These are phyloP conservation scores for Calonectria henricotiae DNA, from an alignment of 2,329 filamentous ascomycete genomes.

Conservation along the genomic window DNA sequence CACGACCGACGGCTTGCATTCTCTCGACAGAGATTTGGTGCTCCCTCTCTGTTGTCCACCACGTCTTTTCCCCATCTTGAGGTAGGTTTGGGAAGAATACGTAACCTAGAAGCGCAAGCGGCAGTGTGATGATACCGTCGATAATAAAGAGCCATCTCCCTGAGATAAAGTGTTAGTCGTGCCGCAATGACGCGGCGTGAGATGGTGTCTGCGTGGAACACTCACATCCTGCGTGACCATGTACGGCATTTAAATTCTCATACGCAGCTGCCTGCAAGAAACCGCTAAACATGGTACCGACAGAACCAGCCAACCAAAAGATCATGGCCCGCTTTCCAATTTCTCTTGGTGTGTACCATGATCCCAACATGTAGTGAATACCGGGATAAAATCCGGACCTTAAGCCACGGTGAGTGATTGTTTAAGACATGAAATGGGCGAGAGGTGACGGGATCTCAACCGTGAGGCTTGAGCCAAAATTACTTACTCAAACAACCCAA, in stretches of 20 bases:
- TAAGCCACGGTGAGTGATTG: neutral
- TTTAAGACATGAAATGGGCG: neutral
- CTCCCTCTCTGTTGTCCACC: slow-evolving; percentile 43
- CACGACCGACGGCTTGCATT: slow-evolving; percentile 41
- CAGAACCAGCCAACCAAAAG: slow-evolving; percentile 44
- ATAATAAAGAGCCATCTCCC: slow-evolving; percentile 46
- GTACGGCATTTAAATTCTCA: slow-evolving; percentile 39
- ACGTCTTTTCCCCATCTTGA: slow-evolving; percentile 42
- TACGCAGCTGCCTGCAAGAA: slow-evolving; percentile 44
- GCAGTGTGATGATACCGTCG: slow-evolving; percentile 44
- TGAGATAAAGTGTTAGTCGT: slow-evolving; percentile 16
- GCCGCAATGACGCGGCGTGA: neutral
- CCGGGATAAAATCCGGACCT: slow-evolving; percentile 43
- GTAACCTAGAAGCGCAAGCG: slow-evolving; percentile 38
- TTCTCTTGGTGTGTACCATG: slow-evolving; percentile 47
- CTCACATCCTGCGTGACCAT: slow-evolving; percentile 42
- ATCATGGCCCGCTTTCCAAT: slow-evolving; percentile 46
- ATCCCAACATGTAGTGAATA: slow-evolving; percentile 47
- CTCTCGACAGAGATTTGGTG: slow-evolving; percentile 36
- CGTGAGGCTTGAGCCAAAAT: neutral
- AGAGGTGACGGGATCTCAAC: neutral
- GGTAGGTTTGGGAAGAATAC: slow-evolving; percentile 45
- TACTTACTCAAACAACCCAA: slow-evolving; percentile 43
- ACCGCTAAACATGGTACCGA: slow-evolving; percentile 44
- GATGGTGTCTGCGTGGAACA: neutral